These are phyloP conservation scores for Chrysochromulina tobinii DNA, from an alignment of 78 protist species.

Conservation along the genomic window DNA sequence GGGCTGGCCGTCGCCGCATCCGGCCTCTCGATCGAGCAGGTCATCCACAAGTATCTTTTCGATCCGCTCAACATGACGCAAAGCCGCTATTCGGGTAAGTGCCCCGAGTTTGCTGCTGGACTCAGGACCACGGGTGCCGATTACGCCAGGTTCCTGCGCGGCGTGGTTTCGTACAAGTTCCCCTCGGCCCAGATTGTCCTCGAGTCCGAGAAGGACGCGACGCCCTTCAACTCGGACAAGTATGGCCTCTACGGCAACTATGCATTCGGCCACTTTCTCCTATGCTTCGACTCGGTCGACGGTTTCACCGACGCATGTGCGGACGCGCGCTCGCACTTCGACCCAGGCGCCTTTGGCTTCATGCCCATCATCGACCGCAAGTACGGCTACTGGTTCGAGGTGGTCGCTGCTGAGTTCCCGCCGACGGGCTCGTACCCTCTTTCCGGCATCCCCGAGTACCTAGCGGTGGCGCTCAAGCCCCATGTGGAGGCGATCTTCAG, in stretches of 20 bases:
- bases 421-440: neutral
- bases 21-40: neutral
- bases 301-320: slow-evolving; percentile 21
- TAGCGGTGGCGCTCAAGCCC: neutral
- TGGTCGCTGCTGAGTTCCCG: neutral
- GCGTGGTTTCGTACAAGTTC: no score
- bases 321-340: neutral
- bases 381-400: neutral
- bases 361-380: neutral
- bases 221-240: neutral
- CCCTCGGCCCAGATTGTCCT: neutral
- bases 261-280: slow-evolving; percentile 6
- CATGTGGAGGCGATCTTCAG: neutral
- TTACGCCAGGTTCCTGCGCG: neutral
- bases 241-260: neutral
- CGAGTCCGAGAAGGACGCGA: neutral
- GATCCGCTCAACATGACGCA: neutral
- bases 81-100: neutral
- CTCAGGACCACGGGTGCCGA: neutral
- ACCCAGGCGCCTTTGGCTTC: neutral
- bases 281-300: neutral
- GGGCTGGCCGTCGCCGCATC: neutral
- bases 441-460: slow-evolving; percentile 11
- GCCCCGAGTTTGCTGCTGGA: neutral
- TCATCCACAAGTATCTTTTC: neutral